phyloP scores from a whole-genome alignment of 202 grass and related monocot species.

The Musa balbisiana region DNA sequence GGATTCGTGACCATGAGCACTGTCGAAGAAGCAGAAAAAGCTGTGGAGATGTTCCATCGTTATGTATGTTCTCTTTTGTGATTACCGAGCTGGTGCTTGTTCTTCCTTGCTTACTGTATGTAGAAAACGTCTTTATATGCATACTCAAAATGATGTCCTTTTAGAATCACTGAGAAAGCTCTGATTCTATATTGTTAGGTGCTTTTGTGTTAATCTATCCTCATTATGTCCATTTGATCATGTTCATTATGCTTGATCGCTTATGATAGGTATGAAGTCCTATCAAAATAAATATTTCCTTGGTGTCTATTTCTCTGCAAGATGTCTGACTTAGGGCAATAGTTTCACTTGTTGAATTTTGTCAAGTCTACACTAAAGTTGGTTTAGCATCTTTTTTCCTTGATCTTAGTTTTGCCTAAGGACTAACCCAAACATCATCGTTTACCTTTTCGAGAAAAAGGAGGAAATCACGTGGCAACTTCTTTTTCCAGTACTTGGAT shows the following conservation, averaged over 20 bases:
- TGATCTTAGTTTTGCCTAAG: too few species aligned
- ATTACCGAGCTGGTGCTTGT: constrained; percentile 3
- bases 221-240: not conserved
- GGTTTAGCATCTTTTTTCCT: too few species aligned
- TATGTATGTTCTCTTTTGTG: constrained; percentile 46
- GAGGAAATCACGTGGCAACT: too few species aligned
- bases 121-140: too few species aligned
- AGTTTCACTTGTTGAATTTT: not conserved
- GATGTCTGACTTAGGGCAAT: not conserved
- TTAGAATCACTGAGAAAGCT: not conserved
- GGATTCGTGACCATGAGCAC: constrained; percentile 80
- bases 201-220: not conserved
- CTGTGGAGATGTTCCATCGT: constrained; percentile 63
- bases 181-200: not conserved
- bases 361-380: too few species aligned
- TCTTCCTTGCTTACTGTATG: not conserved
- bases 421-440: too few species aligned
- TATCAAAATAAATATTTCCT: too few species aligned
- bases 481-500: too few species aligned
- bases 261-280: too few species aligned
- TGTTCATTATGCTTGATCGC: not conserved
- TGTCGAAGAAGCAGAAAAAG: constrained; percentile 72
- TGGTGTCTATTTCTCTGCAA: not conserved
- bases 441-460: too few species aligned
- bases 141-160: not conserved